phyloP scores from a whole-genome alignment of 2,329 filamentous ascomycete species.

The Thyridium curvatum region DNA sequence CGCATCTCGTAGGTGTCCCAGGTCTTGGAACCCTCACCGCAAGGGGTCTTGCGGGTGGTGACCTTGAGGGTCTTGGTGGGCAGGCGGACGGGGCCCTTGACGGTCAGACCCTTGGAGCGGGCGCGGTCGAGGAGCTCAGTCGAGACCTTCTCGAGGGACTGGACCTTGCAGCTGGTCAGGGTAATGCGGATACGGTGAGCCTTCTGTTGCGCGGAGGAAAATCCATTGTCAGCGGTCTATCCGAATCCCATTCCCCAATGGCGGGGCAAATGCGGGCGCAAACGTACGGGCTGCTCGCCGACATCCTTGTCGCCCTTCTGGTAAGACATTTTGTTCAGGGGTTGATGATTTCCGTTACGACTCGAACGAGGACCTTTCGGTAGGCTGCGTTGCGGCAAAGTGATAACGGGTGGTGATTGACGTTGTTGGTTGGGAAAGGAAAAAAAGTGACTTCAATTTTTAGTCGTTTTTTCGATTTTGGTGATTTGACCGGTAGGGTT shows the following conservation, averaged over 20 bases:
- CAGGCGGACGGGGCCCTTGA: constrained; percentile 96
- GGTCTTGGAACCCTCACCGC: constrained; percentile 99
- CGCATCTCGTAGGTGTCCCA: constrained; percentile 99
- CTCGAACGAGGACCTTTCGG: constrained; percentile 8
- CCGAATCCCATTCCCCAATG: background rate
- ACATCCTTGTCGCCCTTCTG: constrained; percentile 93
- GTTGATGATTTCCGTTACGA: constrained; percentile 12
- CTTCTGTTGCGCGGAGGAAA: constrained; percentile 51
- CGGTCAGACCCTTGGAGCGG: constrained; percentile 95
- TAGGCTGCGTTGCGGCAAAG: constrained; percentile 13
- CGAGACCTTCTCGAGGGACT: constrained; percentile 96
- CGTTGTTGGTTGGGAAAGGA: constrained; percentile 1
- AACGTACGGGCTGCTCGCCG: constrained; percentile 75
- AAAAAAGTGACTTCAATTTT: no score
- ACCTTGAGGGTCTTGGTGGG: constrained; percentile 96
- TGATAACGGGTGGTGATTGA: constrained; percentile 10
- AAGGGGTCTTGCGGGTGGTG: constrained; percentile 97
- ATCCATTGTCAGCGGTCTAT: constrained; percentile 7
- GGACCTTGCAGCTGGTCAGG: constrained; percentile 89
- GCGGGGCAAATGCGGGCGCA: constrained; percentile 2
- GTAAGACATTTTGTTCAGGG: constrained; percentile 71
- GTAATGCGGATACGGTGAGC: constrained; percentile 98
- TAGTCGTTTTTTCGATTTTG: no score
- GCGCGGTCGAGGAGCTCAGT: constrained; percentile 96
- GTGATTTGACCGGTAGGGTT: no score